phyloP scores from a whole-genome alignment of 1,284 basidiomycete species.

The Microbotryum saponariae region DNA sequence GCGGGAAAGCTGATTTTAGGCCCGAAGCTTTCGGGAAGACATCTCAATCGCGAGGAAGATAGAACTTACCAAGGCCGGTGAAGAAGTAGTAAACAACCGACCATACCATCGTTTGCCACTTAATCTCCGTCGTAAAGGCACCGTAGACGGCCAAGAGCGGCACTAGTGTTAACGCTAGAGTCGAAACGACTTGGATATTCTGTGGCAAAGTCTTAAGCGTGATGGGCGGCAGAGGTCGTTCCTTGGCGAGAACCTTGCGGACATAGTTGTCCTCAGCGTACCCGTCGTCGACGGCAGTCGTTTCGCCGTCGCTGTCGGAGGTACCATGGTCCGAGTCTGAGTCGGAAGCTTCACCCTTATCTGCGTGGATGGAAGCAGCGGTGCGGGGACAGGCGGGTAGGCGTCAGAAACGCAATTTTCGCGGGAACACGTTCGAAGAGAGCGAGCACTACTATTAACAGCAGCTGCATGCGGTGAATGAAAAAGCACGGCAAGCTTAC shows the following conservation, averaged over 20 bases:
- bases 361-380: not conserved
- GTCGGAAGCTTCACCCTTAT: constrained; percentile 1
- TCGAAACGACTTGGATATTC: constrained; percentile 70
- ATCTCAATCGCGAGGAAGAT: not conserved
- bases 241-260: constrained; percentile 65
- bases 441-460: too few relatives aligned
- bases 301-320: constrained; percentile 32
- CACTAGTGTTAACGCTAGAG: constrained; percentile 63
- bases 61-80: constrained; percentile 57
- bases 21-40: constrained; percentile 41
- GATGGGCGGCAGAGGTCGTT: constrained; percentile 66
- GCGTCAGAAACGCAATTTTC: too few relatives aligned
- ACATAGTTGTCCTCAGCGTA: constrained; percentile 86
- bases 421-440: too few relatives aligned
- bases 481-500: too few relatives aligned
- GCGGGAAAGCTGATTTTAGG: not conserved
- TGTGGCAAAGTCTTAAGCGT: constrained; percentile 57
- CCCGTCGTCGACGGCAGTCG: constrained; percentile 42
- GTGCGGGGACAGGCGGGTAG: too few relatives aligned
- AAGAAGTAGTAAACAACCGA: constrained; percentile 55
- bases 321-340: constrained; percentile 27
- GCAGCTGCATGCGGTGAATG: too few relatives aligned
- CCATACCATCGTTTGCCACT: constrained; percentile 64
- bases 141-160: constrained; percentile 66
- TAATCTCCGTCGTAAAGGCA: constrained; percentile 53